These are phyloP conservation scores for Globisporangium nagaii DNA, from an alignment of 352 stramenopile species.

Conservation along the genomic window DNA sequence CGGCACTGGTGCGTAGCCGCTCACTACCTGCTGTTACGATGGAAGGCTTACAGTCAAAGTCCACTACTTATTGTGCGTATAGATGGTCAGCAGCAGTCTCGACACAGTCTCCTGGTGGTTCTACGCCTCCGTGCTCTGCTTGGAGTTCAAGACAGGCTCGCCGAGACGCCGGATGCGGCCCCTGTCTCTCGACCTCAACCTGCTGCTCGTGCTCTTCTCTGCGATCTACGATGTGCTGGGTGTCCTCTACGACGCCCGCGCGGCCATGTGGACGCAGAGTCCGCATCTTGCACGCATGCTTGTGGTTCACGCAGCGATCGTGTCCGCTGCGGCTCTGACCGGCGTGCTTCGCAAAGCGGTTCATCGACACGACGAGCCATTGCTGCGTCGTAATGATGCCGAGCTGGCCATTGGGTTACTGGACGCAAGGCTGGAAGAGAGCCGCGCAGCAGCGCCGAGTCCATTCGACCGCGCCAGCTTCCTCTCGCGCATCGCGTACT, in stretches of 20 bases:
- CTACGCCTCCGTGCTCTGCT: conserved; percentile 9
- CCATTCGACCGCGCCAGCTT: conserved; percentile 49
- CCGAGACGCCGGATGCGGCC: neutral
- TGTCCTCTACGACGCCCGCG: neutral
- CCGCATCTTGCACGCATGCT: neutral
- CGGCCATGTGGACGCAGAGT: neutral
- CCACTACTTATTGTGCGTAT: too few species aligned
- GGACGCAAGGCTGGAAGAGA: neutral
- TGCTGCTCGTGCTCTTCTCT: conserved; percentile 13
- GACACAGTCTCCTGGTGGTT: conserved; percentile 13
- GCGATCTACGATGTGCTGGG: conserved; percentile 11
- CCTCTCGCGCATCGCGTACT: conserved; percentile 58
- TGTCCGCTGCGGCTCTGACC: neutral
- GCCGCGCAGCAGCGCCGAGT: conserved; percentile 3
- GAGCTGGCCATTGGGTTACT: neutral
- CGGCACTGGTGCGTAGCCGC: conserved; percentile 23
- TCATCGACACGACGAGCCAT: neutral
- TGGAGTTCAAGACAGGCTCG: too few species aligned
- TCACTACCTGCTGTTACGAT: neutral
- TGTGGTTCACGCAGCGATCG: neutral
- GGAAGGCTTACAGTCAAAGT: too few species aligned
- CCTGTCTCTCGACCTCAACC: neutral
- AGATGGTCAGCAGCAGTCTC: conserved; percentile 14
- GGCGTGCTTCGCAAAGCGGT: conserved; percentile 11
- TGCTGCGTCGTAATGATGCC: neutral